These are phyloP conservation scores for Emericellopsis terricola DNA, from an alignment of 495 filamentous ascomycete genomes.

Conservation along the genomic window DNA sequence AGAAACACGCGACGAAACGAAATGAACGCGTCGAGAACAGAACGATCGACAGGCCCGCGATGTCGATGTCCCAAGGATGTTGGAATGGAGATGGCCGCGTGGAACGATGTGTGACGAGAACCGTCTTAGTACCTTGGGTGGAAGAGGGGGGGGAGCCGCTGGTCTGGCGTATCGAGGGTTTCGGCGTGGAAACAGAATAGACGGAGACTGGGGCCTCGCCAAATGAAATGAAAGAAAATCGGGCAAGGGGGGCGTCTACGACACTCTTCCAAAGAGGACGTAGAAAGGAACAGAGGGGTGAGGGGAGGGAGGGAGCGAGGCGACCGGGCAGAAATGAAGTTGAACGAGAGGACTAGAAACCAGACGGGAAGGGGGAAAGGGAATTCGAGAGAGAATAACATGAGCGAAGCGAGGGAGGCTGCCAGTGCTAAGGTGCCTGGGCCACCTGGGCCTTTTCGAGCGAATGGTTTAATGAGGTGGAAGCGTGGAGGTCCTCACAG, in stretches of 20 bases:
- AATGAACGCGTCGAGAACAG: slow-evolving; percentile 1
- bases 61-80: too few relatives aligned
- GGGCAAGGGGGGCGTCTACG: slow-evolving; percentile 8
- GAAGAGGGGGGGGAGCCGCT: not conserved
- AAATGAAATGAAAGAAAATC: not conserved
- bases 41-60: slow-evolving; percentile 1
- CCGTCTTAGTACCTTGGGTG: not conserved
- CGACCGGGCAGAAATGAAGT: slow-evolving; percentile 1
- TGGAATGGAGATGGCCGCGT: too few relatives aligned
- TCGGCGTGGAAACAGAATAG: not conserved
- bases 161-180: not conserved
- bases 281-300: slow-evolving; percentile 8
- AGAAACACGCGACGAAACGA: not conserved
- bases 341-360: slow-evolving; percentile 8
- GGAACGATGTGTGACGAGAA: too few relatives aligned
- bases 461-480: slow-evolving; percentile 3
- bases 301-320: slow-evolving; percentile 11
- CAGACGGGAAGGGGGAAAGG: too few relatives aligned
- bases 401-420: too few relatives aligned
- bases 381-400: too few relatives aligned
- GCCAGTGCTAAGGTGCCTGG: too few relatives aligned
- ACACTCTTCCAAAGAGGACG: slow-evolving; percentile 13
- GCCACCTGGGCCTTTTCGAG: too few relatives aligned
- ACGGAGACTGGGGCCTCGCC: slow-evolving; percentile 1
- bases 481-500: too few relatives aligned